A percentile compares a stretch with the other conserved stretches of the same genome.
These are phyloP conservation scores for Termitomyces sp. DNA, from an alignment of 1,284 basidiomycete genomes.

Conservation along the genomic window DNA sequence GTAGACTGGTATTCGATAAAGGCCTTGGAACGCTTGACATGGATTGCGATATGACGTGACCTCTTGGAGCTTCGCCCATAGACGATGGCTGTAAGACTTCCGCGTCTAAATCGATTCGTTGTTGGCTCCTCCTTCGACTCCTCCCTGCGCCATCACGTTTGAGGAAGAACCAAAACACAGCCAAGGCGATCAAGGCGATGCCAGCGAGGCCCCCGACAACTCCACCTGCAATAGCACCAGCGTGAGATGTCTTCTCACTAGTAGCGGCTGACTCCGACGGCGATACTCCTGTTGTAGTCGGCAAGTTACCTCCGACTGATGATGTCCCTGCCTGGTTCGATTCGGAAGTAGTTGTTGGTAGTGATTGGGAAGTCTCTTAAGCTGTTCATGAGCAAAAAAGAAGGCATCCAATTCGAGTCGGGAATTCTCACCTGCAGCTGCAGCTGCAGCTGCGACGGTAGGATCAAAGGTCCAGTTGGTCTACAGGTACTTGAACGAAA, in stretches of 20 bases:
- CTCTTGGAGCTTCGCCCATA: background rate
- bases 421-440: constrained; percentile 16
- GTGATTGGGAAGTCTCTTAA: constrained; percentile 7
- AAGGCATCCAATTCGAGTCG: background rate
- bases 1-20: background rate
- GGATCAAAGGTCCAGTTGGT: constrained; percentile 30
- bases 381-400: background rate
- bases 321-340: constrained; percentile 2
- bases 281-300: background rate
- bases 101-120: constrained; percentile 14
- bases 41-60: background rate
- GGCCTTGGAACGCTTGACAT: constrained; percentile 8
- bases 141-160: constrained; percentile 16
- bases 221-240: constrained; percentile 46
- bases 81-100: constrained; percentile 6
- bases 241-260: constrained; percentile 21
- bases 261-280: background rate
- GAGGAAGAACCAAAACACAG: constrained; percentile 31
- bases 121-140: constrained; percentile 5
- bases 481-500: constrained; percentile 11
- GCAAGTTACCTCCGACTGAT: background rate
- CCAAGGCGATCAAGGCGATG: constrained; percentile 28
- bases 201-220: constrained; percentile 40
- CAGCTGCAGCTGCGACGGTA: constrained; percentile 20
- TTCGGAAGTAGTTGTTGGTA: constrained; percentile 4